These are phyloP conservation scores for Suillus brevipes DNA, from an alignment of 768 basidiomycete species.

Conservation along the genomic window DNA sequence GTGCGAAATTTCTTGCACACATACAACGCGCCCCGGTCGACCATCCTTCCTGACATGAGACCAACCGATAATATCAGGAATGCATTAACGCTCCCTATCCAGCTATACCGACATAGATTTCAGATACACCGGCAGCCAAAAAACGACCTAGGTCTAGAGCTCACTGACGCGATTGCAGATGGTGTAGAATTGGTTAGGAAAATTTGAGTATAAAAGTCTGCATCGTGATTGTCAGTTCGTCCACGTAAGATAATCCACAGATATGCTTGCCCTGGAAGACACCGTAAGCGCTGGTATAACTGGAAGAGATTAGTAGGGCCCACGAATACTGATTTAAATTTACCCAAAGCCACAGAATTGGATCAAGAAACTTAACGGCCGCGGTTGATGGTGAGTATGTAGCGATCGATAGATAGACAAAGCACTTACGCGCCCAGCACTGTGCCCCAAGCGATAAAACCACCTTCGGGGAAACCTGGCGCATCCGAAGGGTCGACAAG, in stretches of 20 bases:
- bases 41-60: slow-evolving; percentile 47
- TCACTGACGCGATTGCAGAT: slow-evolving; percentile 38
- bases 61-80: slow-evolving; percentile 46
- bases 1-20: slow-evolving; percentile 9
- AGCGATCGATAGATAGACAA: neutral
- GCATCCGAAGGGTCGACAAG: neutral
- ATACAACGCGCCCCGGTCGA: slow-evolving; percentile 54
- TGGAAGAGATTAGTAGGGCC: slow-evolving; percentile 11
- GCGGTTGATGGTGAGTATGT: neutral
- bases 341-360: slow-evolving; percentile 42
- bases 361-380: slow-evolving; percentile 32
- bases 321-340: neutral
- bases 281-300: slow-evolving; percentile 39
- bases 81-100: slow-evolving; percentile 52
- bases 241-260: neutral
- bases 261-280: slow-evolving; percentile 38
- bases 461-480: slow-evolving; percentile 24
- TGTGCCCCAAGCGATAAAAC: slow-evolving; percentile 25
- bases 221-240: neutral
- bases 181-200: slow-evolving; percentile 37
- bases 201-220: slow-evolving; percentile 40
- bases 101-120: slow-evolving; percentile 23
- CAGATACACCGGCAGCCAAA: neutral
- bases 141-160: neutral
- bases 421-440: slow-evolving; percentile 26